Conservation (phyloP, 2,329 filamentous ascomycete species). For the Arthroderma sp. region DNA sequence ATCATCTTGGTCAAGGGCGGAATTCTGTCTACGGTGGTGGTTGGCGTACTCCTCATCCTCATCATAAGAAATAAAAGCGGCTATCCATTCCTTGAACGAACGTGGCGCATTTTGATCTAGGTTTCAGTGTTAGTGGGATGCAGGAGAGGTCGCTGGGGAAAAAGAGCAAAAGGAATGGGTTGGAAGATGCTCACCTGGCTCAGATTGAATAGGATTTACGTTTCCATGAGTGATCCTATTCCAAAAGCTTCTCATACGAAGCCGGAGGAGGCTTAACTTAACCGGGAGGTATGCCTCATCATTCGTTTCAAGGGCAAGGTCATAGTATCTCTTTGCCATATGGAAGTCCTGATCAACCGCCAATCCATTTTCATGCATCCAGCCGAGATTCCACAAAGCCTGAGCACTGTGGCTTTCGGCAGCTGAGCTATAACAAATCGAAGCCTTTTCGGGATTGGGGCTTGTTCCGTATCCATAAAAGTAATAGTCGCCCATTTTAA, state of each 20-base stretch:
- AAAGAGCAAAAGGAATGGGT: background rate
- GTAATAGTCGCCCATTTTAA: conserved; percentile 99
- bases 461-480: conserved; percentile 64
- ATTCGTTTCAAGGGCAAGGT: conserved; percentile 81
- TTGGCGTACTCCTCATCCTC: conserved; percentile 53
- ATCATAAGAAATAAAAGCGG: conserved; percentile 66
- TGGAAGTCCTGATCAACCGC: conserved; percentile 92
- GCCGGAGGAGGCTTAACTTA: conserved; percentile 71
- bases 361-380: conserved; percentile 98
- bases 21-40: conserved; percentile 34
- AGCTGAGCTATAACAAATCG: conserved; percentile 81
- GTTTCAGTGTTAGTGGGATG: conserved; percentile 17
- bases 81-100: conserved; percentile 74
- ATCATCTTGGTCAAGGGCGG: conserved; percentile 43
- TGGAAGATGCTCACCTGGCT: conserved; percentile 52
- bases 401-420: conserved; percentile 89
- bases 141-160: background rate
- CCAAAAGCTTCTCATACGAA: conserved; percentile 80
- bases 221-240: conserved; percentile 83
- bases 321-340: conserved; percentile 90
- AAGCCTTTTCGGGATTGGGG: conserved; percentile 68
- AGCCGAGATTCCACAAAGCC: conserved; percentile 91
- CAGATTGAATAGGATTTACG: conserved; percentile 83
- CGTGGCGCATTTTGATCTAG: conserved; percentile 57
- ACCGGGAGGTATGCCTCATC: conserved; percentile 89